These are phyloP conservation scores for Trichoderma pleuroti DNA, from an alignment of 2,329 filamentous ascomycete species.

Conservation along the genomic window DNA sequence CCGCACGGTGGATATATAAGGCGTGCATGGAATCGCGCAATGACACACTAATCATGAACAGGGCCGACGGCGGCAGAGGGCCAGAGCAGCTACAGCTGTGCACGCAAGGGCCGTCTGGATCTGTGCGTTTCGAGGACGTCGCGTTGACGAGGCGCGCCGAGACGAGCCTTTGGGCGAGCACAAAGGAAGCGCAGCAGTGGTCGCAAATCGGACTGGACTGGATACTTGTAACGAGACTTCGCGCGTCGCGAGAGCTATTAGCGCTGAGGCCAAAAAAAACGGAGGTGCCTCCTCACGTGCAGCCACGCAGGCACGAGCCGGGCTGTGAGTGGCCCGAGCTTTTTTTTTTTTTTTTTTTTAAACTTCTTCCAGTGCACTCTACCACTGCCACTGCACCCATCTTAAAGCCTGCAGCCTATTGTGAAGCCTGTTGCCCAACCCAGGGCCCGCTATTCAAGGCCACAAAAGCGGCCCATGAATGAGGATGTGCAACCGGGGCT, in stretches of 20 bases:
- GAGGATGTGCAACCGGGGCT: constrained; percentile 17
- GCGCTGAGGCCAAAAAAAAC: constrained; percentile 17
- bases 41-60: constrained; percentile 1
- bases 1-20: background rate
- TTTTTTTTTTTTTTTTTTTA: background rate
- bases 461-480: constrained; percentile 16
- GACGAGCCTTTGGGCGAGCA: background rate
- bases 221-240: constrained; percentile 10
- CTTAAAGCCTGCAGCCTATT: background rate
- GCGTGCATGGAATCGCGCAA: constrained; percentile 20
- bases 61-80: background rate
- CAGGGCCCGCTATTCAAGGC: constrained; percentile 14
- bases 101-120: background rate
- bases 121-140: background rate
- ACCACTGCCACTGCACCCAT: background rate
- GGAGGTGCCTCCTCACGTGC: constrained; percentile 18
- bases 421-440: background rate
- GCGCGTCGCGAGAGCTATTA: constrained; percentile 17
- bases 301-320: constrained; percentile 9
- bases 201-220: constrained; percentile 12
- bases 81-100: background rate
- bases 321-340: constrained; percentile 17
- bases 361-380: background rate
- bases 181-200: constrained; percentile 7
- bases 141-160: background rate